Evolutionary conservation across 371 early-diverging fungal species (phyloP).

Genomic region (Mortierella polycephala): DNA sequence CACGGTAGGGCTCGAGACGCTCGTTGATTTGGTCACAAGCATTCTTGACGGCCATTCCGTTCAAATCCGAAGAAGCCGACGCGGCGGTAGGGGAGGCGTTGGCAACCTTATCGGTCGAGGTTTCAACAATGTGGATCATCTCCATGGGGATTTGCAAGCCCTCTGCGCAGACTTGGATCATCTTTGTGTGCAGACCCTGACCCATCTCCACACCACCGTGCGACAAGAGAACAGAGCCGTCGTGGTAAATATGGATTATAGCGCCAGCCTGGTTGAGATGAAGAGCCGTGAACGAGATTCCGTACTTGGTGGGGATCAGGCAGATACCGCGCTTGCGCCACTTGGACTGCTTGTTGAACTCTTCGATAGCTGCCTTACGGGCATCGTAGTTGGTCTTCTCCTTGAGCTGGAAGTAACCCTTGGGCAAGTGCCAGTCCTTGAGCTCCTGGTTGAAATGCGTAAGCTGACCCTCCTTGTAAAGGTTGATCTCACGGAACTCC

Average conservation of each 20-base stretch:
- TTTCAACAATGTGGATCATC: slow-evolving; percentile 42
- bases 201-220: slow-evolving; percentile 91
- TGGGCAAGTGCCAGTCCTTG: slow-evolving; percentile 74
- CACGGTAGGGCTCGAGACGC: not conserved
- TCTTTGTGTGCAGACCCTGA: slow-evolving; percentile 85
- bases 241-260: slow-evolving; percentile 82
- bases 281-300: slow-evolving; percentile 72
- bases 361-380: slow-evolving; percentile 62
- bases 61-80: not conserved
- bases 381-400: slow-evolving; percentile 54
- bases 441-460: slow-evolving; percentile 74
- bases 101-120: not conserved
- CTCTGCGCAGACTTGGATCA: slow-evolving; percentile 79
- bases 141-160: slow-evolving; percentile 70
- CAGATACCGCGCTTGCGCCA: slow-evolving; percentile 80
- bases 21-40: slow-evolving; percentile 1
- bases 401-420: slow-evolving; percentile 70
- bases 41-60: slow-evolving; percentile 1
- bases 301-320: slow-evolving; percentile 77
- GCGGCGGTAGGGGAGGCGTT: not conserved
- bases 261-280: slow-evolving; percentile 83
- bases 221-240: slow-evolving; percentile 78
- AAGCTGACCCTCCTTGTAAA: slow-evolving; percentile 72
- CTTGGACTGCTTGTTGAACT: slow-evolving; percentile 69
- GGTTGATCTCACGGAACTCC: slow-evolving; percentile 67